Evolutionary conservation across 345 rosid species (phyloP), one percentile per base, ranked within the genome.

Genomic region (Murraya koenigii): DNA sequence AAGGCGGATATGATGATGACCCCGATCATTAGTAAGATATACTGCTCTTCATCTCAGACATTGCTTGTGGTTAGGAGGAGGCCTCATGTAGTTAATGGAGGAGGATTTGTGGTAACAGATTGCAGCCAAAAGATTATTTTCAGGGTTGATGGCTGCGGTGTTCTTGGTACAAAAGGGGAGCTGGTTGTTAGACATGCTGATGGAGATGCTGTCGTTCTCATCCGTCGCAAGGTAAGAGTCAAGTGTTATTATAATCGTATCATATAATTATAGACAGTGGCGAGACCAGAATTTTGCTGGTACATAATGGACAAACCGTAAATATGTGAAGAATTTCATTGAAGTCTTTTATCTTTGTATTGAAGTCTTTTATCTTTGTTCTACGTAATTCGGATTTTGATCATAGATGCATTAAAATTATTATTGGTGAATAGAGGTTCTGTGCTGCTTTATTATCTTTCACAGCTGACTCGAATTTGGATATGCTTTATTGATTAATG

Each of bases 61-160:
- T 88, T 80, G 71, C 86, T 95, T 26, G 85, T 86, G 25, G 93
- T 95, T 35, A 80, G 98, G 79, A 84, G 86, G 75, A 85, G 99
- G 89, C 98, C 98, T 1, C 91, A 85, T 30, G 92, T 82, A 5
- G 87, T 87, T 25, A 87, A 79, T 20, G 98, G 99, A 0, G 99
- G 98, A 36, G 98, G 99, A n/a, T 90, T 95, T 39, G 97, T 95
- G 49, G 98, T 92, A 26, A 88, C 96, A 0, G 88, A 95, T 81
- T 83, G 76, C 78, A 75, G 70, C 85, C 96, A 92, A 63, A 88
- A 79, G 39, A 87, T 82, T 60, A 84, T 90, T 70, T 95, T 93
- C 83, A 85, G 87, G 72, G 92, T 91, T 8, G 97, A 93, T 15
- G 99, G 99, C 4, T 95, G 99, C 19, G 95, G 91, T 22, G 89